These are phyloP conservation scores for Strobilomyces confusus DNA, from an alignment of 768 basidiomycete species.

Conservation along the genomic window DNA sequence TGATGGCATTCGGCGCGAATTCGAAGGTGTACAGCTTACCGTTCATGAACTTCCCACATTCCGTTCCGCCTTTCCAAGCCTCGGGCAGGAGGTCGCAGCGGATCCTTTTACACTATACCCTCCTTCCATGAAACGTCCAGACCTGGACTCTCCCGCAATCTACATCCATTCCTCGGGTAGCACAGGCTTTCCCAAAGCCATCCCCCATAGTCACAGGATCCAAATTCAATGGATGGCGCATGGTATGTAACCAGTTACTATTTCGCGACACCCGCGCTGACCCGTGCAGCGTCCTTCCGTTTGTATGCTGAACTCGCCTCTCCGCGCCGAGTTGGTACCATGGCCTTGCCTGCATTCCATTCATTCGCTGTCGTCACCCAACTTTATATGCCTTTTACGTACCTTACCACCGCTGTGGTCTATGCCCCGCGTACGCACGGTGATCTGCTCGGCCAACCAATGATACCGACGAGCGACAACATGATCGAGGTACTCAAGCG, in stretches of 20 bases:
- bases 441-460: conserved; percentile 26
- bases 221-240: conserved; percentile 33
- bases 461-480: conserved; percentile 37
- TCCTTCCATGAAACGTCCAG: conserved; percentile 6
- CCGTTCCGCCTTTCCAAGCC: conserved; percentile 36
- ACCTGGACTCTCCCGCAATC: conserved; percentile 35
- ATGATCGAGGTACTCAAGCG: conserved; percentile 33
- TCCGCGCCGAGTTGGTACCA: conserved; percentile 18
- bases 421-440: conserved; percentile 26
- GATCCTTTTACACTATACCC: conserved; percentile 22
- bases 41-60: conserved; percentile 20
- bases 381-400: conserved; percentile 20
- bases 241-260: conserved; percentile 24
- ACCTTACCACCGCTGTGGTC: conserved; percentile 15
- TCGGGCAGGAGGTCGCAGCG: conserved; percentile 30
- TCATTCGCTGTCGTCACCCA: conserved; percentile 12
- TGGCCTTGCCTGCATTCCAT: conserved; percentile 30
- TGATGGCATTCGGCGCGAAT: neutral
- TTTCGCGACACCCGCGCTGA: too few species aligned
- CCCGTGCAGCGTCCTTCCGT: conserved; percentile 10
- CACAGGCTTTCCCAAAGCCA: conserved; percentile 48
- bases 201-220: conserved; percentile 33
- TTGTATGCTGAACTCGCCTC: conserved; percentile 2
- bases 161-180: conserved; percentile 52
- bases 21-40: neutral